A percentile compares a stretch with the other conserved stretches of the same genome.
phyloP scores from a whole-genome alignment of 177 flowering plant species.

The Vitis hybrid region DNA sequence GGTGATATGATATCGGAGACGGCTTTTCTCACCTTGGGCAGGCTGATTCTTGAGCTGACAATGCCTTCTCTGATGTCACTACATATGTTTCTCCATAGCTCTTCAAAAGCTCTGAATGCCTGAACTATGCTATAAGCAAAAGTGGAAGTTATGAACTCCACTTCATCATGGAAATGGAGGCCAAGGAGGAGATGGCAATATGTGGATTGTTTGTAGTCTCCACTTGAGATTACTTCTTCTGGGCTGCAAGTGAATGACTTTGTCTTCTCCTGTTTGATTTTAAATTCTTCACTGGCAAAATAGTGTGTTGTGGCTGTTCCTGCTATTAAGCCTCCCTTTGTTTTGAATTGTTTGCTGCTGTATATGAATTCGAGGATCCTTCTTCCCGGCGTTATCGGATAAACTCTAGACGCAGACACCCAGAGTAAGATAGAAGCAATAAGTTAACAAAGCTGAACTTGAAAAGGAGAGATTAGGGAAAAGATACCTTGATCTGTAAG shows the following conservation, averaged over 20 bases:
- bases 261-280: conserved; percentile 58
- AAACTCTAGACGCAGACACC: conserved; percentile 38
- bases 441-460: neutral
- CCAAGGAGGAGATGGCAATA: conserved; percentile 91
- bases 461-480: neutral
- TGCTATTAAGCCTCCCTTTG: conserved; percentile 63
- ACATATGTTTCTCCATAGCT: conserved; percentile 63
- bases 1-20: conserved; percentile 43
- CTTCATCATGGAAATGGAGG: conserved; percentile 45
- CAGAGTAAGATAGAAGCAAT: neutral
- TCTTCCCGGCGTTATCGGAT: conserved; percentile 64
- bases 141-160: conserved; percentile 78
- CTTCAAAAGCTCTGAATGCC: conserved; percentile 65
- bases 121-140: conserved; percentile 77
- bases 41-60: conserved; percentile 50
- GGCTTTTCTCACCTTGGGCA: conserved; percentile 42
- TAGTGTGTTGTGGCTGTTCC: conserved; percentile 93
- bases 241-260: conserved; percentile 86
- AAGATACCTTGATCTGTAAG: conserved; percentile 76
- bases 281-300: conserved; percentile 74
- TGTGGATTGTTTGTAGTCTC: conserved; percentile 69
- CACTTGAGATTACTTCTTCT: conserved; percentile 63
- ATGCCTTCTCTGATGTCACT: conserved; percentile 58
- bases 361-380: conserved; percentile 78
- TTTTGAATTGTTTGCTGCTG: conserved; percentile 69